Evolutionary conservation across 106 monocot species (phyloP).

Genomic region (Gastrodia elata): DNA sequence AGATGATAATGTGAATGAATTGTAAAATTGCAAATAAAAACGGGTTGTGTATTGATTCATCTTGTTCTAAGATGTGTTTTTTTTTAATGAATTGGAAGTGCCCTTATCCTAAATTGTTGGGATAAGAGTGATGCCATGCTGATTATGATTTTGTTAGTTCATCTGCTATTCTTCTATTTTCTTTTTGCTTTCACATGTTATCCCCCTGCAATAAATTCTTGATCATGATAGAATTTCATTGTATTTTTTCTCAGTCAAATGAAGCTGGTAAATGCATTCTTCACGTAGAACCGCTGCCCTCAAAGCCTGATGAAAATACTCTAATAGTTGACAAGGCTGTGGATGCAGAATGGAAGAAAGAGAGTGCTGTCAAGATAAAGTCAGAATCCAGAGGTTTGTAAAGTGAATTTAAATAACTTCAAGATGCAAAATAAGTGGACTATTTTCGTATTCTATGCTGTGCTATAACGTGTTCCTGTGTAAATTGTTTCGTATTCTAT

Average conservation of each 20-base stretch:
- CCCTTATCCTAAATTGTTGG: too few relatives aligned
- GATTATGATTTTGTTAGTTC: neutral
- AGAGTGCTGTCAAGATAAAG: constrained; percentile 13
- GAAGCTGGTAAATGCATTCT: constrained; percentile 18
- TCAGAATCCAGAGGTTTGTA: constrained; percentile 31
- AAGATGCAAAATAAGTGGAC: neutral
- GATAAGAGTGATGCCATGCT: neutral
- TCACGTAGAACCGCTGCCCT: constrained; percentile 14
- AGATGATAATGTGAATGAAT: neutral
- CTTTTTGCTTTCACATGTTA: neutral
- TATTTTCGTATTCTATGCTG: neutral
- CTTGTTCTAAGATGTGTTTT: neutral
- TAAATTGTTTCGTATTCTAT: too few relatives aligned
- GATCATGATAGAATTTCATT: neutral
- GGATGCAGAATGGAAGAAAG: constrained; percentile 48
- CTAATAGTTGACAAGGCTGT: constrained; percentile 56
- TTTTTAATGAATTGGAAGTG: neutral
- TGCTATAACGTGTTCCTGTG: too few relatives aligned
- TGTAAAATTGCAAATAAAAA: neutral
- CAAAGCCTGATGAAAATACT: constrained; percentile 27
- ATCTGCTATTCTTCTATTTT: neutral
- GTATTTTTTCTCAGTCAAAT: constrained; percentile 20
- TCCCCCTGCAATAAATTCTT: neutral
- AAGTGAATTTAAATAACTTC: constrained; percentile 1
- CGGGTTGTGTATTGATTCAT: neutral